Evolutionary conservation across 345 rosid genomes (phyloP).

Genomic region (Corymbia maculata): DNA sequence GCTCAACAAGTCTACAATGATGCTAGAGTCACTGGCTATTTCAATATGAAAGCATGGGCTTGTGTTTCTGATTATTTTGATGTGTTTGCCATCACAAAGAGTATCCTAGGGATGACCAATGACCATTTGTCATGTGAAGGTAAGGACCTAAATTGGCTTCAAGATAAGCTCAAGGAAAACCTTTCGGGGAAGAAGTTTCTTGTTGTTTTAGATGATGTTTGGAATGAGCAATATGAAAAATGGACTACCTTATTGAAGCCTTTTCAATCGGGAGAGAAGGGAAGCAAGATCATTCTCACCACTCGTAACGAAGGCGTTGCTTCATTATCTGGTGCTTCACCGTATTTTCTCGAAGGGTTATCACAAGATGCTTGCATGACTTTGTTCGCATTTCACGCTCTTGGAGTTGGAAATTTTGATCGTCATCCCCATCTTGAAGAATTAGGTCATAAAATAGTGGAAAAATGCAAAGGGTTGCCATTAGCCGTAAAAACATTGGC

Average conservation of each 20-base stretch:
- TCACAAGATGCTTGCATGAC: background rate
- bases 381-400: background rate
- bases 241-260: conserved; percentile 5
- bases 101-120: background rate
- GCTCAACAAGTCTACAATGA: conserved; percentile 10
- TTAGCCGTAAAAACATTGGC: conserved; percentile 13
- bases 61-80: conserved; percentile 6
- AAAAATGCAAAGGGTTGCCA: conserved; percentile 15
- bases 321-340: background rate
- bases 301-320: conserved; percentile 4
- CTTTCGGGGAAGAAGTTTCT: conserved; percentile 2
- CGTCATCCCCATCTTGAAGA: background rate
- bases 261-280: background rate
- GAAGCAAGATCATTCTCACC: conserved; percentile 16
- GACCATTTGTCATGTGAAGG: background rate
- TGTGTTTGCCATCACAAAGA: background rate
- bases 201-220: conserved; percentile 15
- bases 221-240: conserved; percentile 1
- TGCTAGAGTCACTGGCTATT: background rate
- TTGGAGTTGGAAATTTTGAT: background rate
- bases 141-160: conserved; percentile 4
- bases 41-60: conserved; percentile 2
- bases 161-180: background rate
- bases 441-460: background rate
- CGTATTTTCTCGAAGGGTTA: background rate